Base-by-base conservation (phyloP, 2,329 filamentous ascomycete species). In the Chalaropsis thielavioides region DNA sequence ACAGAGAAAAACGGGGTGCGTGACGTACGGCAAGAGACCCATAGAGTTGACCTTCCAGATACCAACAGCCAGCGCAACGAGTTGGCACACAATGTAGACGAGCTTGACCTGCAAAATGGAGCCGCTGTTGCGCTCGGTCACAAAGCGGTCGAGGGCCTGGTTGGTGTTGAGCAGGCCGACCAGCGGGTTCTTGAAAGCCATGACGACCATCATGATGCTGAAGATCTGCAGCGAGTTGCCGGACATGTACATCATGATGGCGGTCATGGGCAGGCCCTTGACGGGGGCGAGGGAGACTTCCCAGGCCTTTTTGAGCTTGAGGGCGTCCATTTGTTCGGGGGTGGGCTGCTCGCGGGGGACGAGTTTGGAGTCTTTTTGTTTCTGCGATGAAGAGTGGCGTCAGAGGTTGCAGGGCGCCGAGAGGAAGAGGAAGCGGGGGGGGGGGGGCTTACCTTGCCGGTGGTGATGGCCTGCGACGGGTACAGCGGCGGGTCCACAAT, bases 191-290 rank as follows among this genome's bases (percentile, higher is more conserved):
- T 97, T 97, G 82, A 99, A 99, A 58, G 95, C 86, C 88, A 96
- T 97, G 72, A 92, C 92, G 19, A 97, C 92, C 92, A 97, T 99
- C 90, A 97, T 97, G 76, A 99, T 97, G 76, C 89, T 95, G 80
- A 99, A 99, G 70, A 99, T 97, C 75, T 99, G 94, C 59, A 99
- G 83, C 68, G 90, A 91, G 78, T 97, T 99, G 72, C 94, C 94
- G 40, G 92, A 95, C 94, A 99, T 99, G 82, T 99, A 99, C 91
- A 97, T 97, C 86, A 96, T 96, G 74, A 99, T 92, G 68, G 87
- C 92, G 66, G 95, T 97, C 94, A 99, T 99, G 66, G 94, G 94
- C 59, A 99, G 81, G 73, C 88, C 86, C 79, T 99, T 99, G 68
- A 94, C 87, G 0, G 94, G 94, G 1, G 88, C 92, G 60, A 99